Conservation (phyloP, 2,329 filamentous ascomycete species). For the Didymella keratinophila region DNA sequence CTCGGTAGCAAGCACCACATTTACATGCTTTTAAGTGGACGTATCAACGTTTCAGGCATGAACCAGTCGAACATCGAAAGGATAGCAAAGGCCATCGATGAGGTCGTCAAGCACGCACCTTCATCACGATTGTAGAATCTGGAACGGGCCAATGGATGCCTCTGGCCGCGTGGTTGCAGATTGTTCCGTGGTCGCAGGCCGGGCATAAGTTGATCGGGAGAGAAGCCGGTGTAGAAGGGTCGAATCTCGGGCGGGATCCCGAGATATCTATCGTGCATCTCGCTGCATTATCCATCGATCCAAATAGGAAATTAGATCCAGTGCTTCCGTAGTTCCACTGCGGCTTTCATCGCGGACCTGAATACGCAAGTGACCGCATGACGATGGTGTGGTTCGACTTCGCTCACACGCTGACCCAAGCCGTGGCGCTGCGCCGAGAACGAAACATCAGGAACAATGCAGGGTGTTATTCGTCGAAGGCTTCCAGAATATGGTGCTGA, state of each 20-base stretch:
- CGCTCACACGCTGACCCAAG: background rate
- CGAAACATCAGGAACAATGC: background rate
- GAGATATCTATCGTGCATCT: background rate
- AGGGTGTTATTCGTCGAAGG: background rate
- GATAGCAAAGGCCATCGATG: constrained; percentile 31
- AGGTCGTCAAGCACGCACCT: constrained; percentile 14
- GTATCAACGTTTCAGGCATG: constrained; percentile 38
- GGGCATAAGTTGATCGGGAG: constrained; percentile 9
- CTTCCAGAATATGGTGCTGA: background rate
- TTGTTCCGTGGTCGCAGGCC: background rate
- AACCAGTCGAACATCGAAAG: constrained; percentile 28
- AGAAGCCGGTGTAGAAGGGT: background rate
- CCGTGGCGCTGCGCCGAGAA: background rate
- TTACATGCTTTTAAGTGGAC: constrained; percentile 34
- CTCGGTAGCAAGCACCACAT: constrained; percentile 31
- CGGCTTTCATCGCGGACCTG: background rate
- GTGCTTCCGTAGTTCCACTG: background rate
- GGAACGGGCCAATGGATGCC: background rate
- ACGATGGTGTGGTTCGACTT: background rate
- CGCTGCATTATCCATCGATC: background rate
- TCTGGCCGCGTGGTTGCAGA: background rate
- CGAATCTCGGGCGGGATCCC: constrained; percentile 11
- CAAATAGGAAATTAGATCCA: constrained; percentile 12
- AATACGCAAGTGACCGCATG: background rate
- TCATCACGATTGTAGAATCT: background rate